Evolutionary conservation across 768 basidiomycete species (phyloP).

Genomic region (Termitomyces sp.): DNA sequence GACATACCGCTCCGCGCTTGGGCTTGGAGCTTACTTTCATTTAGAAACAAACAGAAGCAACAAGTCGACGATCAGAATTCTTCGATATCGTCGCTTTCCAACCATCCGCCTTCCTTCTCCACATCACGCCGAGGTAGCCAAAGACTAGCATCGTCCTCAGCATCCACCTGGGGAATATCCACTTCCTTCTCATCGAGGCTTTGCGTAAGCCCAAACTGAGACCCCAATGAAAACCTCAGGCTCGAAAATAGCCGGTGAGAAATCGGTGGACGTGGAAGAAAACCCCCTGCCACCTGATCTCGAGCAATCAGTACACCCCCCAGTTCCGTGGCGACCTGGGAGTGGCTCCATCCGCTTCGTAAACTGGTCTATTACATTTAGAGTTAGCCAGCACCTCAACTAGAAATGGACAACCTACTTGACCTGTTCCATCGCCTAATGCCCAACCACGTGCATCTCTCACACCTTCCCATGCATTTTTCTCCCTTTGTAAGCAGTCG

Average conservation of each 20-base stretch:
- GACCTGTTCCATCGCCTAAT: constrained; percentile 21
- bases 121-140: constrained; percentile 23
- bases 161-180: constrained; percentile 15
- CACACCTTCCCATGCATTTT: constrained; percentile 57
- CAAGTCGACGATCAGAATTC: constrained; percentile 28
- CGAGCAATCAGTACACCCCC: constrained; percentile 54
- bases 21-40: not conserved
- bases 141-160: constrained; percentile 17
- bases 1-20: not conserved
- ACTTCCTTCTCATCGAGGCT: constrained; percentile 29
- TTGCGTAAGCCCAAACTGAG: constrained; percentile 25
- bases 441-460: constrained; percentile 58
- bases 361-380: constrained; percentile 13
- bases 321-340: constrained; percentile 48
- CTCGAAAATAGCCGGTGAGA: constrained; percentile 49
- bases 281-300: constrained; percentile 20
- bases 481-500: constrained; percentile 48
- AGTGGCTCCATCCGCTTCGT: constrained; percentile 44
- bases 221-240: constrained; percentile 38
- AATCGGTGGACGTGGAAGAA: constrained; percentile 16
- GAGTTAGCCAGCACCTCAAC: constrained; percentile 7
- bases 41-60: not conserved
- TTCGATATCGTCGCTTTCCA: constrained; percentile 58
- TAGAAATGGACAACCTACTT: not conserved
- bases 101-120: constrained; percentile 41